These are phyloP conservation scores for Cystofilobasidium macerans DNA, from an alignment of 768 basidiomycete species.

Conservation along the genomic window DNA sequence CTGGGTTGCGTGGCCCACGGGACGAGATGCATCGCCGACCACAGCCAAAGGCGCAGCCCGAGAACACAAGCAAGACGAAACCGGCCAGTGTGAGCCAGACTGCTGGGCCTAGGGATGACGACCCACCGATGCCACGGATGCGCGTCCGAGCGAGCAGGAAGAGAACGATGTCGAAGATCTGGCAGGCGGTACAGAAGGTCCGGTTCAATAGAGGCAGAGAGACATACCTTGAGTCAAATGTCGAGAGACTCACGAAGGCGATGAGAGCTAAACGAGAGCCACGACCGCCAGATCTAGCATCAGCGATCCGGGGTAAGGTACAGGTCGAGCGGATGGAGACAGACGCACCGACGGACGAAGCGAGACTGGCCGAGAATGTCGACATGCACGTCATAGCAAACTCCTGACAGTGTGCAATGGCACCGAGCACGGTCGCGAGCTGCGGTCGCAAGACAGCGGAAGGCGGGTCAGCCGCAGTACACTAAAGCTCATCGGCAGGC, in stretches of 20 bases:
- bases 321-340: constrained; percentile 61
- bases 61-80: constrained; percentile 76
- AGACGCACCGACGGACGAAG: constrained; percentile 16
- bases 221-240: neutral
- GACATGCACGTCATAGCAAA: constrained; percentile 22
- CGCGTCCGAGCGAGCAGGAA: constrained; percentile 82
- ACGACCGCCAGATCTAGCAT: constrained; percentile 62
- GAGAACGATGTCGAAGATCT: constrained; percentile 74
- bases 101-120: constrained; percentile 71
- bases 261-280: neutral
- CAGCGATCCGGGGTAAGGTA: constrained; percentile 74
- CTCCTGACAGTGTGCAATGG: constrained; percentile 19
- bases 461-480: no score
- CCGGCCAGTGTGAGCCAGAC: constrained; percentile 85
- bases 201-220: no score
- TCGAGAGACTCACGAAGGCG: neutral
- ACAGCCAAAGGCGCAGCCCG: constrained; percentile 73
- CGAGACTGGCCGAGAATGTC: neutral
- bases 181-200: neutral
- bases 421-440: constrained; percentile 10
- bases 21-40: constrained; percentile 66
- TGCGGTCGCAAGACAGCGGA: neutral
- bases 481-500: neutral
- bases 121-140: constrained; percentile 66
- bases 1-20: constrained; percentile 17